Evolutionary conservation across 1,284 basidiomycete genomes (phyloP), one percentile per base, ranked within the genome.

Genomic region (Stygiomarasmius scandens): DNA sequence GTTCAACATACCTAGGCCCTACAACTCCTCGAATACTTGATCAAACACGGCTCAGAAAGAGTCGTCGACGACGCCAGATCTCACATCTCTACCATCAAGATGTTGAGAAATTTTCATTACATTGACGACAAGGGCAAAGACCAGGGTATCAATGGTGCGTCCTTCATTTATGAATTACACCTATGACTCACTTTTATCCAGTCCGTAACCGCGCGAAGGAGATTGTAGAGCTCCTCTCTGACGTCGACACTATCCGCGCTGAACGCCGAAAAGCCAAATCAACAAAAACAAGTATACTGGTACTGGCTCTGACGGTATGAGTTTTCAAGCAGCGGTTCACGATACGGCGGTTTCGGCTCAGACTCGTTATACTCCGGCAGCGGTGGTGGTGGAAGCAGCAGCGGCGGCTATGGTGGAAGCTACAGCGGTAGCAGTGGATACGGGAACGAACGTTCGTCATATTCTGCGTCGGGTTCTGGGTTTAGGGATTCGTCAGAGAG

Each of bases 91-190:
- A n/a, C n/a, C 41, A 87, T 99, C 71, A 98, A 98, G 78, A 98
- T 99, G 91, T 85, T 99, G 9, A 82, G 96, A 60, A 98, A 90
- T 69, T 99, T 99, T 77, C 97, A 99, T 71, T 98, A 98, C 74
- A 94, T 98, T 57, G 97, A 99, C 66, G 96, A 99, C 64, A 97
- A 96, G 76, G 95, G 94, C 58, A 99, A 99, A 74, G 97, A 99
- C 69, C 95, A 99, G 73, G 96, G 96, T 16, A 85, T 98, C 67
- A 99, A 99, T 67, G 93, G 95, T 94, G 66, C 36, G 84, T 69
- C 25, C 45, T 19, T 6, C 6, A 29, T 55, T 41, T 11, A 46
- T n/a, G 22, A 19, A 11, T 46, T 45, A 16, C 19, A 24, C n/a
- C 32, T 48, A 96, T 12, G 6, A 32, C 29, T 32, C 29, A 6